These are phyloP conservation scores for Uronychia binucleata DNA, from an alignment of 73 alveolate species.

Conservation along the genomic window DNA sequence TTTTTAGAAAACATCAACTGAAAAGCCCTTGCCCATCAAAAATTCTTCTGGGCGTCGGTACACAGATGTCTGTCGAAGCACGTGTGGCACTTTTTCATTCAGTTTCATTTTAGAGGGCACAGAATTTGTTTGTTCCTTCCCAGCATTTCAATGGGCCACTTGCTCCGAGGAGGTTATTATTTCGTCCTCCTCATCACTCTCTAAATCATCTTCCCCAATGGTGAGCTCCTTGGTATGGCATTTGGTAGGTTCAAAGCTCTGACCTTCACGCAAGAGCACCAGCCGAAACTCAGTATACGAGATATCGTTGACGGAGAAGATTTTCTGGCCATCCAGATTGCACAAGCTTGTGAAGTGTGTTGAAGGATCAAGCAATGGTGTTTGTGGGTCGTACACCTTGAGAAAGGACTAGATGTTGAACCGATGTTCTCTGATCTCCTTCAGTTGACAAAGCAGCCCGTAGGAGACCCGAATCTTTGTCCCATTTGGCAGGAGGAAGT, in stretches of 20 bases:
- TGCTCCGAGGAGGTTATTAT: no score
- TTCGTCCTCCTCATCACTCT: no score
- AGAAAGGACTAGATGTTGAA: neutral
- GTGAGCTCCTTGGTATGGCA: no score
- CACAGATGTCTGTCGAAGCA: no score
- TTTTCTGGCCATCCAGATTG: neutral
- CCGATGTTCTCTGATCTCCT: neutral
- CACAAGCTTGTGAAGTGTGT: neutral
- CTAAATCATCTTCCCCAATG: no score
- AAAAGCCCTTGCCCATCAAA: neutral
- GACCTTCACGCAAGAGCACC: neutral
- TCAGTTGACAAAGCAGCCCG: neutral
- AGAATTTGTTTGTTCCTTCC: no score
- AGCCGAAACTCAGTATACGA: neutral
- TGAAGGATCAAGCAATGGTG: neutral
- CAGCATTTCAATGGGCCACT: no score
- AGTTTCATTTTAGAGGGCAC: no score
- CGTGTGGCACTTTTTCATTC: no score
- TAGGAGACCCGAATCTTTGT: neutral
- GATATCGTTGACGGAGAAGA: neutral
- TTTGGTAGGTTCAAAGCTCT: neutral
- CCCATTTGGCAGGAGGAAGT: neutral
- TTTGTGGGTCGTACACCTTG: neutral
- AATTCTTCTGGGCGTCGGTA: no score
- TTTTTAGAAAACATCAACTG: neutral